Conservation (phyloP, 2,329 filamentous ascomycete species). For the Paecilomyces sp. region DNA sequence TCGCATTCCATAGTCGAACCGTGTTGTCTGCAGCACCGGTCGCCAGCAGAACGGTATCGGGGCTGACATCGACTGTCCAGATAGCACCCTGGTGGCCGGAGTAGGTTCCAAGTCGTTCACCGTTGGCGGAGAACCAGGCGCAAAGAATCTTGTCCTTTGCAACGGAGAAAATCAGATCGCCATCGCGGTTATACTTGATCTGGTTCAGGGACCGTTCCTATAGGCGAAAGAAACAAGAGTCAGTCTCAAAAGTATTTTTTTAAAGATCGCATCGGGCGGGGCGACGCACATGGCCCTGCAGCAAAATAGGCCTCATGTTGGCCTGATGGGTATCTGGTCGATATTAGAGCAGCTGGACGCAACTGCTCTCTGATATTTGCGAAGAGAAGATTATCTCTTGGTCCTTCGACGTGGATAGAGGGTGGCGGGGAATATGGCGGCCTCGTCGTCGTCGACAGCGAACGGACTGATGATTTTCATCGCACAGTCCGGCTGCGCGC, state of each 20-base stretch:
- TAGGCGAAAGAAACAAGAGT: constrained; percentile 7
- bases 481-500: constrained; percentile 31
- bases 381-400: constrained; percentile 11
- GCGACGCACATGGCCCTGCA: constrained; percentile 74
- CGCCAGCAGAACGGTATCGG: constrained; percentile 82
- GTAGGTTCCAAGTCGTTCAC: constrained; percentile 94
- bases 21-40: constrained; percentile 98
- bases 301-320: constrained; percentile 92
- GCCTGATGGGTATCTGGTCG: constrained; percentile 13
- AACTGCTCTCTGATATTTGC: constrained; percentile 11
- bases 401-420: constrained; percentile 7
- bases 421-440: constrained; percentile 4
- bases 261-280: constrained; percentile 2
- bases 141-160: constrained; percentile 96
- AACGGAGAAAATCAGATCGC: constrained; percentile 92
- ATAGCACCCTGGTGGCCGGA: constrained; percentile 94
- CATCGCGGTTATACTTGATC: constrained; percentile 92
- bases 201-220: constrained; percentile 90
- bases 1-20: constrained; percentile 92
- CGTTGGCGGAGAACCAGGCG: constrained; percentile 95
- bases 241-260: not conserved
- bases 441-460: constrained; percentile 21
- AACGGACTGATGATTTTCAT: constrained; percentile 32
- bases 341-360: not conserved
- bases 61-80: constrained; percentile 97